These are phyloP conservation scores for Sparassis latifolia DNA, from an alignment of 1,284 basidiomycete genomes.

Conservation along the genomic window DNA sequence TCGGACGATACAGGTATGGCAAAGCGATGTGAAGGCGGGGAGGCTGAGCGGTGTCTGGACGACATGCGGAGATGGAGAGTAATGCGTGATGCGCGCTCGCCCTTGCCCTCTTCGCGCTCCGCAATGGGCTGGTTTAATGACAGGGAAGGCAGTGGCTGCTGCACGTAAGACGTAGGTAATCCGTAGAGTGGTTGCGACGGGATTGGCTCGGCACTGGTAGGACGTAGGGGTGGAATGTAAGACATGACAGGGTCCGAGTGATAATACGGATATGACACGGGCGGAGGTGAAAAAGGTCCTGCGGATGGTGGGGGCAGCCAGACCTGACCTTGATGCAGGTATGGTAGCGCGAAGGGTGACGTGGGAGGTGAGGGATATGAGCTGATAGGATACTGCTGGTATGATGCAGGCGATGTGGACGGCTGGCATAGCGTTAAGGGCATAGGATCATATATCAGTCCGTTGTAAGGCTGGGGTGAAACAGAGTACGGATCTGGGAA, in stretches of 20 bases:
- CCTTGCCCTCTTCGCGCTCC: conserved; percentile 53
- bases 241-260: conserved; percentile 21
- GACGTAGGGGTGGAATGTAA: conserved; percentile 27
- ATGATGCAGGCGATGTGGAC: conserved; percentile 19
- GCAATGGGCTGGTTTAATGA: conserved; percentile 10
- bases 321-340: conserved; percentile 39
- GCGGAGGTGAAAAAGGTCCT: conserved; percentile 12
- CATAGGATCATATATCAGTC: conserved; percentile 13
- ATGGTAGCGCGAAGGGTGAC: conserved; percentile 31
- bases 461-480: conserved; percentile 6
- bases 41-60: conserved; percentile 53
- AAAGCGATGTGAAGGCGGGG: conserved; percentile 42
- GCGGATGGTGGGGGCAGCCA: conserved; percentile 40
- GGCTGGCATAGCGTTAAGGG: conserved; percentile 15
- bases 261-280: conserved; percentile 25
- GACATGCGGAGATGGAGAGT: conserved; percentile 51
- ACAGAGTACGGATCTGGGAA: conserved; percentile 11
- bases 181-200: conserved; percentile 23
- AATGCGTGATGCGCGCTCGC: conserved; percentile 50
- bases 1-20: conserved; percentile 17
- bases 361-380: conserved; percentile 30
- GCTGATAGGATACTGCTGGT: conserved; percentile 17
- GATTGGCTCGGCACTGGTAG: conserved; percentile 31
- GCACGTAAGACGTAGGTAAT: conserved; percentile 14
- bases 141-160: conserved; percentile 18